Base-by-base conservation (phyloP, 441 rosid species). In the Populus hybrid region DNA sequence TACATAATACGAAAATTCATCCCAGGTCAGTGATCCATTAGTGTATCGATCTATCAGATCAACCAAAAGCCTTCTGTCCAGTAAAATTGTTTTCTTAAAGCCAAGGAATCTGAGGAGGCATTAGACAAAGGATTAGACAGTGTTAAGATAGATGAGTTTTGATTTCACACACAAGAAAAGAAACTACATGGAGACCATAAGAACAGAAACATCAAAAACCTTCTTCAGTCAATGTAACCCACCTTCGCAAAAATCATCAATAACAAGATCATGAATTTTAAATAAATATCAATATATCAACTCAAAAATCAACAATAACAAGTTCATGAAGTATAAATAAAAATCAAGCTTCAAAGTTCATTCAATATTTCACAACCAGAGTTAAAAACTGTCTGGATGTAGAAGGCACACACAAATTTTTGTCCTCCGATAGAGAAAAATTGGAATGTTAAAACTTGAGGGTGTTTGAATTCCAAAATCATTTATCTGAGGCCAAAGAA, bases 51-150 rank as follows among this genome's bases (percentile, higher is more conserved):
- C 97, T 81, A 92, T 94, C 72, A 94, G 83, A 77, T 89, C 91
- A 61, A 94, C 89, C 83, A 94, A 80, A 74, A 90, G 88, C 84
- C 88, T 84, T 78, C 97, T 85, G 70, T 94, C 90, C 82, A 91
- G 82, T 73, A 90, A 71, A 73, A 91, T 83, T 28, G 98, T 94
- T 87, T 86, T 90, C 93, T 87, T 92, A 89, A 84, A 94, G 64
- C 95, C 97, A 74, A 91, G 86, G 82, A 85, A 94, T 84, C 98
- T 94, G 91, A 78, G 71, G 34, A 36, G 73, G 50, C 71, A 50
- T 28, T 16, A 57, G 6, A 80, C 14, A 70, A 5, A 38, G 35
- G 26, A 70, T 11, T 50, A 53, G 61, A 50, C 32, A 80, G n/a
- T 34, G 28, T 30, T 42, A 67, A 16, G 9, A 16, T n/a, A 57